phyloP scores from a whole-genome alignment of 108 stramenopile genomes.

The Nitzschia sp. region DNA sequence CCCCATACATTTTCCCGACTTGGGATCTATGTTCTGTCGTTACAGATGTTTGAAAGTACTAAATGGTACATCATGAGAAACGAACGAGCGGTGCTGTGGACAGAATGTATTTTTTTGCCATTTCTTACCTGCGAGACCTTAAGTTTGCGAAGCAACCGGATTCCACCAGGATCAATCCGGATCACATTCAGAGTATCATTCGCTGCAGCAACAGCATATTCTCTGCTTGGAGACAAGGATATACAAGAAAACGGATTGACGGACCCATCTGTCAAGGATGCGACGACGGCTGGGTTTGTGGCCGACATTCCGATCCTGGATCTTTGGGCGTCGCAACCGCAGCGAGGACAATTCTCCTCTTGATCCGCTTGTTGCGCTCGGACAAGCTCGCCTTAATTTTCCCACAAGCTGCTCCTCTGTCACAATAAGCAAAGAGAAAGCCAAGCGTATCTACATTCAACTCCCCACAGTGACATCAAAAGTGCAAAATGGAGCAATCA shows the following conservation, averaged over 20 bases:
- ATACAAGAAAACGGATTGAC: conserved; percentile 57
- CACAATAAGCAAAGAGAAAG: too few species aligned
- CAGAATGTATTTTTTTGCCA: too few species aligned
- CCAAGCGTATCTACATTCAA: too few species aligned
- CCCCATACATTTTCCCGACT: conserved; percentile 23
- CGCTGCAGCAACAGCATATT: conserved; percentile 64
- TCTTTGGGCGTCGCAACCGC: too few species aligned
- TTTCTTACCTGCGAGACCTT: conserved; percentile 55
- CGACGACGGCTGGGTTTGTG: conserved; percentile 27
- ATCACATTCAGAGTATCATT: conserved; percentile 71
- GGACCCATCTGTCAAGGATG: conserved; percentile 42
- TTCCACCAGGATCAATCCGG: conserved; percentile 39
- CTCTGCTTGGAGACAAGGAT: conserved; percentile 64
- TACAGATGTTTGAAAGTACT: conserved; percentile 53
- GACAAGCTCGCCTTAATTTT: too few species aligned
- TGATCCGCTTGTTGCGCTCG: too few species aligned
- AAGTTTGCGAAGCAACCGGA: conserved; percentile 52
- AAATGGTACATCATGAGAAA: too few species aligned
- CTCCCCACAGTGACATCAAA: too few species aligned
- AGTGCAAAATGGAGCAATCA: too few species aligned
- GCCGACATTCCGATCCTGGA: background rate
- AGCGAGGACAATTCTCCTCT: too few species aligned
- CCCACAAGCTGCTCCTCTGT: too few species aligned
- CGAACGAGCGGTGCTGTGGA: too few species aligned
- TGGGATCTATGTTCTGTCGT: conserved; percentile 8